Evolutionary conservation across 345 rosid genomes (phyloP).

Genomic region (Brassica nigra): DNA sequence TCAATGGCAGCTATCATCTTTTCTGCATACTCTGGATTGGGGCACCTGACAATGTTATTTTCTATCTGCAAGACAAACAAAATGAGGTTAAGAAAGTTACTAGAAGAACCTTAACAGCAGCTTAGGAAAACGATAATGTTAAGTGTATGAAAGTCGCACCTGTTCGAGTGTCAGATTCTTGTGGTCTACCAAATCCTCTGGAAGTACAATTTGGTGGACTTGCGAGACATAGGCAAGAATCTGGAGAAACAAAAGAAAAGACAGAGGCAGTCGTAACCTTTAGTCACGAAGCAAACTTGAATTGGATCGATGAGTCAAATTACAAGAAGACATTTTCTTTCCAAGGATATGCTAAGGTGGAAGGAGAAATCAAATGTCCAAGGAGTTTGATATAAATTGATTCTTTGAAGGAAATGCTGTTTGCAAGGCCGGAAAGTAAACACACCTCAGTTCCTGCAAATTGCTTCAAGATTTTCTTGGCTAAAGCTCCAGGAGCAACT

Average conservation of each 20-base stretch:
- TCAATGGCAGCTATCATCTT: constrained; percentile 97
- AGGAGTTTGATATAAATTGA: neutral
- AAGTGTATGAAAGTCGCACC: constrained; percentile 46
- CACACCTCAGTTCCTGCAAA: constrained; percentile 85
- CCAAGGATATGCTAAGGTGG: neutral
- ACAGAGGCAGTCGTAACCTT: neutral
- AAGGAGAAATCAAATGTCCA: neutral
- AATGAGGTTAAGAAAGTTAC: constrained; percentile 7
- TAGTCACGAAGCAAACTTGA: neutral
- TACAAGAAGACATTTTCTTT: neutral
- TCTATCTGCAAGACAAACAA: constrained; percentile 62
- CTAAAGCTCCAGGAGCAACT: constrained; percentile 97
- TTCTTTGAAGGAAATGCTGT: neutral
- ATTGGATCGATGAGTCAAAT: neutral
- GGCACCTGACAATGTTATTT: constrained; percentile 93
- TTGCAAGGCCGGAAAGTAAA: neutral
- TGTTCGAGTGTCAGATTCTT: constrained; percentile 70
- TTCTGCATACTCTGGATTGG: constrained; percentile 91
- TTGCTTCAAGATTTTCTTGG: constrained; percentile 86
- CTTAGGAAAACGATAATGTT: neutral
- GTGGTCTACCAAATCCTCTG: constrained; percentile 69
- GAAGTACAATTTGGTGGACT: constrained; percentile 82
- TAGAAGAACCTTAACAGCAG: constrained; percentile 1
- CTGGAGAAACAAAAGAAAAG: constrained; percentile 43
- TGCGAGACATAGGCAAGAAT: constrained; percentile 94